phyloP scores from a whole-genome alignment of 306 rosid genomes.

The Malus sieversii region DNA sequence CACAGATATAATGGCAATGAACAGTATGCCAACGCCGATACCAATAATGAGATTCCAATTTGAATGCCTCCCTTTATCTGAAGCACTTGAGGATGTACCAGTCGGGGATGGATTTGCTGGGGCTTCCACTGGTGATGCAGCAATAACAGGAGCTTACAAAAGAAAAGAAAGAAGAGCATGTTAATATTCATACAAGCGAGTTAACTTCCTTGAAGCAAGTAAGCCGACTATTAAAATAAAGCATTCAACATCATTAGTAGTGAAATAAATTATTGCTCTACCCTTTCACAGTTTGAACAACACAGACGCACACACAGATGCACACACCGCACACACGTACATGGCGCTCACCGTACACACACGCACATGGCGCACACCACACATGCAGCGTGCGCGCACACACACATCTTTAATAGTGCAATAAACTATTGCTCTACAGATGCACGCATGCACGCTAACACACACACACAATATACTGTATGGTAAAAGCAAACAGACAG shows the following conservation, averaged over 20 bases:
- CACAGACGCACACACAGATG: too few relatives aligned
- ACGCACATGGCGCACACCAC: too few relatives aligned
- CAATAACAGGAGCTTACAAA: conserved; percentile 53
- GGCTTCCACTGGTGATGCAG: conserved; percentile 48
- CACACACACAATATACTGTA: not conserved
- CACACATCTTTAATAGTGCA: not conserved
- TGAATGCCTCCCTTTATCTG: conserved; percentile 48
- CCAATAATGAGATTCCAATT: conserved; percentile 60
- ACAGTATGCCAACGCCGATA: conserved; percentile 59
- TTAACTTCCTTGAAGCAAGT: not conserved
- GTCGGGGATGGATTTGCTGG: conserved; percentile 36
- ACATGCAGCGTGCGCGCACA: too few relatives aligned
- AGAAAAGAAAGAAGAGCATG: not conserved
- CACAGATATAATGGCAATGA: conserved; percentile 50
- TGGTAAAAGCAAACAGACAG: not conserved
- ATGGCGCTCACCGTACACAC: too few relatives aligned
- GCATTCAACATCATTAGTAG: not conserved
- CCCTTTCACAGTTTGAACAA: not conserved
- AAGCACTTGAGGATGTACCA: conserved; percentile 34
- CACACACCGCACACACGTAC: not conserved
- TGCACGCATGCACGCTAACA: not conserved
- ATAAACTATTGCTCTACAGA: too few relatives aligned
- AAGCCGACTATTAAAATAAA: not conserved
- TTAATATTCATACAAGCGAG: conserved; percentile 8
- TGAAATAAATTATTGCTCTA: not conserved